Conservation (phyloP, 208 protist genomes). For the Crithidia brevicula region DNA sequence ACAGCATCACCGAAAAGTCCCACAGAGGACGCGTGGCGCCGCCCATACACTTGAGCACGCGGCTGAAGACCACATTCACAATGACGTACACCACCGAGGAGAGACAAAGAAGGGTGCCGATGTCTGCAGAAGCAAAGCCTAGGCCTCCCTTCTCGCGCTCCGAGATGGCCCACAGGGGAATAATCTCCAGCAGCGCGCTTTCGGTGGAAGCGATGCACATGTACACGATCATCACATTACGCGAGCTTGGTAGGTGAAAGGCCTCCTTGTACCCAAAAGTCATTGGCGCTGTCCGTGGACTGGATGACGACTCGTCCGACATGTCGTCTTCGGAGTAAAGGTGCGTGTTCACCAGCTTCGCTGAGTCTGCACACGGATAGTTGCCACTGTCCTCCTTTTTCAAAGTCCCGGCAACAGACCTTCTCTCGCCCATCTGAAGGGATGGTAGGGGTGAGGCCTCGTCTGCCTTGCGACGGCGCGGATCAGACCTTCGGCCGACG, state of each 20-base stretch:
- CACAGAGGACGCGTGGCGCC: slow-evolving; percentile 27
- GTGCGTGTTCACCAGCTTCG: neutral
- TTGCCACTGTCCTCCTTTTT: too few relatives aligned
- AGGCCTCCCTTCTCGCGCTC: slow-evolving; percentile 50
- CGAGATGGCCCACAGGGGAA: slow-evolving; percentile 70
- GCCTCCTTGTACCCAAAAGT: slow-evolving; percentile 61
- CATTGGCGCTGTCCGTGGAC: neutral
- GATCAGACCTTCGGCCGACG: neutral
- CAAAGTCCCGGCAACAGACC: too few relatives aligned
- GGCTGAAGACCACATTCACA: slow-evolving; percentile 52
- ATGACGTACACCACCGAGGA: slow-evolving; percentile 51
- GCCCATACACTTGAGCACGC: slow-evolving; percentile 21
- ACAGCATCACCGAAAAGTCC: slow-evolving; percentile 38
- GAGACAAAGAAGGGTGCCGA: slow-evolving; percentile 56
- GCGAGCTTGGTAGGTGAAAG: slow-evolving; percentile 38
- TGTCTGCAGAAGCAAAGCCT: slow-evolving; percentile 31
- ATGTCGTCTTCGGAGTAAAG: neutral
- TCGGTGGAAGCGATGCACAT: slow-evolving; percentile 64
- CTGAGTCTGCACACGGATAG: too few relatives aligned
- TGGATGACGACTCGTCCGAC: neutral
- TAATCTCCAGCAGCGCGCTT: slow-evolving; percentile 49
- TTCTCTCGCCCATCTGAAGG: too few relatives aligned
- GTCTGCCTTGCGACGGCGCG: slow-evolving; percentile 4
- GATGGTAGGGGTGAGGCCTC: too few relatives aligned
- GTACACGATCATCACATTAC: slow-evolving; percentile 57